These are phyloP conservation scores for Leccinum boreale DNA, from an alignment of 768 basidiomycete species.

Conservation along the genomic window DNA sequence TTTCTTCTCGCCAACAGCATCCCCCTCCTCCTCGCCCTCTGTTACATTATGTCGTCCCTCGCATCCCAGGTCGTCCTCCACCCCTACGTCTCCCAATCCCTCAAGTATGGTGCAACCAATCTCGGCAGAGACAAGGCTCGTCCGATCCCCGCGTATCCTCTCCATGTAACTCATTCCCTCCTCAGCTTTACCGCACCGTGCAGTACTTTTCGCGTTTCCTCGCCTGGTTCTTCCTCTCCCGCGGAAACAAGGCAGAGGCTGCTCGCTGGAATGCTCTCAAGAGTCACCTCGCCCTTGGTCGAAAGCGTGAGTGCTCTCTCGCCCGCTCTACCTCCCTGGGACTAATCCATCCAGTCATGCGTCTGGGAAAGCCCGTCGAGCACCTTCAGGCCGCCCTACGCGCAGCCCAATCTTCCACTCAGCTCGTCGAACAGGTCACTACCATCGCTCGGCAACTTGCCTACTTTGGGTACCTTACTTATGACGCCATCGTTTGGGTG, in stretches of 20 bases:
- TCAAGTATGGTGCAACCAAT: slow-evolving; percentile 80
- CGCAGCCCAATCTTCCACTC: slow-evolving; percentile 52
- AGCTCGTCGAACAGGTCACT: slow-evolving; percentile 68
- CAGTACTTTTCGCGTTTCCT: slow-evolving; percentile 91
- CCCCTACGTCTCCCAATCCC: slow-evolving; percentile 68
- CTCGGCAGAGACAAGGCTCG: slow-evolving; percentile 87
- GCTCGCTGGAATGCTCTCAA: slow-evolving; percentile 84
- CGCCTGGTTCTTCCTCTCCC: slow-evolving; percentile 73
- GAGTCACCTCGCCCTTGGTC: slow-evolving; percentile 73
- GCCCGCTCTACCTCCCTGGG: not conserved
- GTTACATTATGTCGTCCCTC: slow-evolving; percentile 32
- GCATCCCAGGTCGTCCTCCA: slow-evolving; percentile 83
- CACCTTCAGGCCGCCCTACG: slow-evolving; percentile 88
- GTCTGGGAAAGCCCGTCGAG: slow-evolving; percentile 91
- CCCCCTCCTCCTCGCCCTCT: slow-evolving; percentile 11
- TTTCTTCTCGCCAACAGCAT: not conserved
- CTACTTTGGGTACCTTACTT: slow-evolving; percentile 84
- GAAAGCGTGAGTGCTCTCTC: slow-evolving; percentile 61
- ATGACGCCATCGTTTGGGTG: slow-evolving; percentile 88
- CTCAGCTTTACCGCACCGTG: slow-evolving; percentile 79
- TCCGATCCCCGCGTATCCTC: not conserved
- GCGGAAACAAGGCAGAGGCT: slow-evolving; percentile 69
- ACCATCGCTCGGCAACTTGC: slow-evolving; percentile 80
- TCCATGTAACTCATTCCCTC: not conserved
- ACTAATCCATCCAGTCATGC: slow-evolving; percentile 58